Evolutionary conservation across 371 early-diverging fungal genomes (phyloP).

Genomic region (Amoeboaphelidium protococcarum): DNA sequence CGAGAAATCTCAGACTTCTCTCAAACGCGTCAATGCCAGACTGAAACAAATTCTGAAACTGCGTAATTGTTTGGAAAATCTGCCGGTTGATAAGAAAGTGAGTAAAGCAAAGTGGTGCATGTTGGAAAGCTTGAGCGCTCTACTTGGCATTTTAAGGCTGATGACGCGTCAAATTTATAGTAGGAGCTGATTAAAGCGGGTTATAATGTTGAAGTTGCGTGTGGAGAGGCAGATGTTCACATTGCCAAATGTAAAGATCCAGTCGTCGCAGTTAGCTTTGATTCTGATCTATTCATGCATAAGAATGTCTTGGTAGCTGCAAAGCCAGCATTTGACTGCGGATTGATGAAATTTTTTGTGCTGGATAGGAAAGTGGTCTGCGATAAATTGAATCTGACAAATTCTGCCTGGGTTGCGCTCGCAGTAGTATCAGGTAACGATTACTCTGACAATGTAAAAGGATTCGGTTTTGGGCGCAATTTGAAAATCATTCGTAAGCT

Average conservation of each 20-base stretch:
- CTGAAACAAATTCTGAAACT: too few species aligned
- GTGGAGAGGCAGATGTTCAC: background rate
- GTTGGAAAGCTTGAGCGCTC: background rate
- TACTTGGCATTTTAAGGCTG: background rate
- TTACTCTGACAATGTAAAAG: background rate
- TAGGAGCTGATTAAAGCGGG: background rate
- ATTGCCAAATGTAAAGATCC: background rate
- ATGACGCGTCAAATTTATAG: background rate
- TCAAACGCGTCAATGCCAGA: too few species aligned
- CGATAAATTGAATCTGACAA: background rate
- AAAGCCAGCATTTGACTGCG: background rate
- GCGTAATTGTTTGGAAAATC: too few species aligned
- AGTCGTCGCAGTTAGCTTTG: background rate
- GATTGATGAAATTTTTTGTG: background rate
- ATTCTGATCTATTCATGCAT: background rate
- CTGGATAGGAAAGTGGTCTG: background rate
- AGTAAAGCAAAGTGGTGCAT: background rate
- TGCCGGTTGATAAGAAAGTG: too few species aligned
- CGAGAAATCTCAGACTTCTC: too few species aligned
- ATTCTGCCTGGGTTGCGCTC: background rate
- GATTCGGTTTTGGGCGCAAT: background rate
- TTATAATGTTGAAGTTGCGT: background rate
- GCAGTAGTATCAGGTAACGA: background rate
- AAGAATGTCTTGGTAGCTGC: background rate
- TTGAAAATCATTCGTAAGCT: too few species aligned